Conservation (phyloP, 2,329 filamentous ascomycete species). For the Celoporthe dispersa region DNA sequence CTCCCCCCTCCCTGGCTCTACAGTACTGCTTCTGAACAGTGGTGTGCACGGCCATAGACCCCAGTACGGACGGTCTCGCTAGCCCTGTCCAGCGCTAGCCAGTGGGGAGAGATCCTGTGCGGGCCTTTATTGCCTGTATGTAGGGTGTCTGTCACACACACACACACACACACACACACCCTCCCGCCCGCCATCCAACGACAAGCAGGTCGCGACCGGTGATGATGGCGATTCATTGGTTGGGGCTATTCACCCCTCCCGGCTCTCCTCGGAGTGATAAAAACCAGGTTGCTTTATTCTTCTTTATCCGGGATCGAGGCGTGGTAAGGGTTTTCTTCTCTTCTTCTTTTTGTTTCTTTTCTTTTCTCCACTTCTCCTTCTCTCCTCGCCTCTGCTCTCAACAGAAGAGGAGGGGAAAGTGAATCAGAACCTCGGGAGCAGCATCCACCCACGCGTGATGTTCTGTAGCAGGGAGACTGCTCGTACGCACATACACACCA, state of each 20-base stretch:
- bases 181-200: not conserved
- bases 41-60: not conserved
- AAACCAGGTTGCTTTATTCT: not conserved
- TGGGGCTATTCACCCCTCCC: not conserved
- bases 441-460: too few species aligned
- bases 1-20: not conserved
- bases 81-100: not conserved
- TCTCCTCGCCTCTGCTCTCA: too few species aligned
- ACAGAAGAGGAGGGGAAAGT: too few species aligned
- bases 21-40: not conserved
- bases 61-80: not conserved
- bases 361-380: too few species aligned
- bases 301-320: not conserved
- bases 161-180: not conserved
- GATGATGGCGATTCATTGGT: not conserved
- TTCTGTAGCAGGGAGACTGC: not conserved
- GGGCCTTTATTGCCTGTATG: not conserved
- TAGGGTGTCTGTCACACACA: constrained; percentile 1
- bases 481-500: not conserved
- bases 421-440: not conserved
- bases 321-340: not conserved
- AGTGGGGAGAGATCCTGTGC: not conserved
- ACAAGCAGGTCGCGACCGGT: not conserved
- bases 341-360: too few species aligned
- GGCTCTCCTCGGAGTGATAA: not conserved